Base-by-base conservation (phyloP, 1,284 basidiomycete species). In the Leccinum griseonigrum region DNA sequence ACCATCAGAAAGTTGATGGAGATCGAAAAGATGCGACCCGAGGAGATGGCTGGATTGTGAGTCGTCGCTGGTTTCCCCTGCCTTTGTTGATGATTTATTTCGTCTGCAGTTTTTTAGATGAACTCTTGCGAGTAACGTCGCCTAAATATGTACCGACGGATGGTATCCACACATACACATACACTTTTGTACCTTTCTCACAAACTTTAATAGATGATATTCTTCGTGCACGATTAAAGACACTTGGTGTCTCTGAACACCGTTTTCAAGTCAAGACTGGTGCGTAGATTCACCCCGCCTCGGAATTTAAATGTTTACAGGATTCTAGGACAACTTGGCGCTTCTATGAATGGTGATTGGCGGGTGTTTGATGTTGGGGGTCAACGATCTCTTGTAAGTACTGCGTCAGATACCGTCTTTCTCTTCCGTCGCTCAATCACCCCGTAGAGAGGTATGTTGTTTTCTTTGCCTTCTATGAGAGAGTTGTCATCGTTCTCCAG, bases 91-190 rank as follows among this genome's bases (percentile, higher is more conserved):
- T 64, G 22, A 68, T 18, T 18, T n/a, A n/a, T 46, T 31, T 62
- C 40, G 5, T 31, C 43, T 53, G 3, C 60, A 83, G 81, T 69
- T 82, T 79, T 69, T 67, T 83, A 31, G 78, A 82, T 61, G 75
- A 71, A 10, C 63, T 82, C 18, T 73, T 75, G 36, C 73, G 81
- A 51, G 76, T 82, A 26, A 76, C 81, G 1, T 72, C 74, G 7
- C 74, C 73, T 8, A 72, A 72, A 64, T 82, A 80, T 61, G 61
- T 78, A 11, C 80, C 81, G 2, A 76, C 79, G 22, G 77, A 82
- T 65, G 81, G 80, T 82, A 68, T 26, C 13, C 14, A 22, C 2
- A 1, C 56, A 26, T 8, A 28, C 6, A 13, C 46, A 31, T 16
- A 8, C 10, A 56, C 43, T 31, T 36, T 13, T 29, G 16, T 40